A percentile compares a stretch with the other conserved stretches of the same genome.
These are phyloP conservation scores for Penicillium nordicum DNA, from an alignment of 2,329 filamentous ascomycete species.

Conservation along the genomic window DNA sequence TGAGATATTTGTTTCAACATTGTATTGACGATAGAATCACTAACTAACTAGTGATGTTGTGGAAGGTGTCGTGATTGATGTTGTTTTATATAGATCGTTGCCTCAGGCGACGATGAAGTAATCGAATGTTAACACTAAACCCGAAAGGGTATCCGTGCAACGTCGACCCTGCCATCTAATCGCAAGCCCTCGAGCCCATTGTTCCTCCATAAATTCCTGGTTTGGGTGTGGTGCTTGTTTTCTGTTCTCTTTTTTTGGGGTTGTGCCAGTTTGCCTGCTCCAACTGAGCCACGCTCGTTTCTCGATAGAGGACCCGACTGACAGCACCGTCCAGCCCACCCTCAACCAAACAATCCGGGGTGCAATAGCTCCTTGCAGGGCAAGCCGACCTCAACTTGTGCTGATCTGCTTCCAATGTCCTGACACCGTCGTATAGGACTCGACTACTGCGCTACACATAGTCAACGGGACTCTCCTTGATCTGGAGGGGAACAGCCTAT, in stretches of 20 bases:
- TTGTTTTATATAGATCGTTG: not conserved
- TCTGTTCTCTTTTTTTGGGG: constrained; percentile 7
- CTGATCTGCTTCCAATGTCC: constrained; percentile 10
- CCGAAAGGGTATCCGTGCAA: constrained; percentile 16
- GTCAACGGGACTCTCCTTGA: not conserved
- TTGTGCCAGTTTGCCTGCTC: constrained; percentile 3
- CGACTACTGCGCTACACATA: not conserved
- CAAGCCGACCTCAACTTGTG: not conserved
- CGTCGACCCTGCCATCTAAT: constrained; percentile 17
- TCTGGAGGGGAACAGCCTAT: not conserved
- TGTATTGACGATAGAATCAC: not conserved
- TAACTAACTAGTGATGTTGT: too few relatives aligned
- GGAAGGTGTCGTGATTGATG: not conserved
- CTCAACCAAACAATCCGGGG: constrained; percentile 1
- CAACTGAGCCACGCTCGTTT: constrained; percentile 8
- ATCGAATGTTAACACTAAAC: constrained; percentile 14
- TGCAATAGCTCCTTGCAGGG: constrained; percentile 2
- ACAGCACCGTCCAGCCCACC: constrained; percentile 3
- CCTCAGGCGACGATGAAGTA: constrained; percentile 12
- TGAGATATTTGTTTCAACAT: not conserved
- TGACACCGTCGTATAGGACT: constrained; percentile 4
- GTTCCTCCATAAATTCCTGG: constrained; percentile 7
- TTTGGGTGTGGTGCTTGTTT: constrained; percentile 9
- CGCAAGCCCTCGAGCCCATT: constrained; percentile 2
- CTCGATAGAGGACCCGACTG: constrained; percentile 4